Base-by-base conservation (phyloP, 2,329 filamentous ascomycete species). In the Podosphaera fusca region DNA sequence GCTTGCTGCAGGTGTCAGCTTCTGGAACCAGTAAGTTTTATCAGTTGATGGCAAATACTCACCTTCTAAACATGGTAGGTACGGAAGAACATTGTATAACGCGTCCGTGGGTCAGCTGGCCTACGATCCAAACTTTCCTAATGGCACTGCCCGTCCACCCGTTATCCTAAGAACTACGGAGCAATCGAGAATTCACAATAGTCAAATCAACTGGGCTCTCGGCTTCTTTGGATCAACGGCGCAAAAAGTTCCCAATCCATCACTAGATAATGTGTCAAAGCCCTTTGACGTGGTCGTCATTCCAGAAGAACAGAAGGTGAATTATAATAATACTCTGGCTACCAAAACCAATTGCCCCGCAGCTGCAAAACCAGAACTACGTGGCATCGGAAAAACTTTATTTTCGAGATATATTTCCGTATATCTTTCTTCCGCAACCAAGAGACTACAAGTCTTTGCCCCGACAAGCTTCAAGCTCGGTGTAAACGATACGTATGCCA, bases 141-240 rank as follows among this genome's bases (percentile, higher is more conserved):
- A 75, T 58, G 72, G 72, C 9, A 76, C 73, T n/a, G 67, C 69
- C 6, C 68, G 74, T 6, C 68, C 71, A 0, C 75, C 73, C 64
- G 71, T 75, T 0, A 70, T 76, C 0, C 68, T 79, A 52, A 69
- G 77, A 33, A 78, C 76, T 0, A 79, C 77, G 0, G 69, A 70
- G 47, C 76, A 79, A 64, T 71, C 69, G 9, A 70, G 77, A 34
- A 79, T 79, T 47, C 63, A 74, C 58, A 76, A 79, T 64, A 76
- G 72, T n/a, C 67, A 74, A 61, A 73, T 75, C 62, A 73, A 69
- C 59, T 76, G 74, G 74, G 70, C 72, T 1, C 66, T 76, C 2
- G 74, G 74, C 9, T 76, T 76, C 67, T 77, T 76, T 64, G 70
- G 76, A 46, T 71, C 72, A 7, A 73, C 69, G 31, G 74, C 70